These are phyloP conservation scores for Vaccinium macrocarpon DNA, from an alignment of 148 eudicot species.

Conservation along the genomic window DNA sequence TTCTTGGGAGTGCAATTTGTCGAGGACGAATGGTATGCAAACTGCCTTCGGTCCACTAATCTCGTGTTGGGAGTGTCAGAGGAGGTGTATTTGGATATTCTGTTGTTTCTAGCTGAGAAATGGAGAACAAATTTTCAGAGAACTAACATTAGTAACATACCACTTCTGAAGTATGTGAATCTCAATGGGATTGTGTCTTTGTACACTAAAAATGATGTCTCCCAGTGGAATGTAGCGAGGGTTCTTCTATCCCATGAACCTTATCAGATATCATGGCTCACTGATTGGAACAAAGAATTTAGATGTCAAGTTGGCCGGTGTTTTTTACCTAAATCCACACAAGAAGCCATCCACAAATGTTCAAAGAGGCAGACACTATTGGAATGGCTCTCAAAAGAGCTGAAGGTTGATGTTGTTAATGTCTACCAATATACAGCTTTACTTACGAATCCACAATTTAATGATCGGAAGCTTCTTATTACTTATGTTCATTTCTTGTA, in stretches of 20 bases:
- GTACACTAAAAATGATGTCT: conserved; percentile 25
- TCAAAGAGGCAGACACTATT: conserved; percentile 13
- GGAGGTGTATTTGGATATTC: conserved; percentile 44
- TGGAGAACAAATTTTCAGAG: conserved; percentile 38
- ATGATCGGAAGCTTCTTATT: conserved; percentile 17
- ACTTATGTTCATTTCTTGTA: conserved; percentile 25
- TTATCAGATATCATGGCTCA: conserved; percentile 23
- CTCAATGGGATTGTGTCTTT: conserved; percentile 28
- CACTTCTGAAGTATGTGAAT: conserved; percentile 51
- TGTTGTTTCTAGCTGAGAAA: conserved; percentile 40
- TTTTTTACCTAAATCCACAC: conserved; percentile 23
- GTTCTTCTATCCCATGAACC: conserved; percentile 5
- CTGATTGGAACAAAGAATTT: conserved; percentile 31
- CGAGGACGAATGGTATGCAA: conserved; percentile 54
- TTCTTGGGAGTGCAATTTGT: conserved; percentile 49
- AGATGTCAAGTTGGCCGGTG: background rate
- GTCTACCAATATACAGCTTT: conserved; percentile 17
- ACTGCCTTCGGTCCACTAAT: conserved; percentile 53
- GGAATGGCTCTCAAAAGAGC: conserved; percentile 25
- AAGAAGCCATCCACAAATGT: conserved; percentile 15
- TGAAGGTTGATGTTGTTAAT: conserved; percentile 16
- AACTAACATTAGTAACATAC: conserved; percentile 31
- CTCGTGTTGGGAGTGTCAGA: conserved; percentile 46
- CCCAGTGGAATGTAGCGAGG: background rate
- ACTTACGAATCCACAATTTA: background rate